Base-by-base conservation (phyloP, 1,139 yeast species). In the Candida buenavistaensis region DNA sequence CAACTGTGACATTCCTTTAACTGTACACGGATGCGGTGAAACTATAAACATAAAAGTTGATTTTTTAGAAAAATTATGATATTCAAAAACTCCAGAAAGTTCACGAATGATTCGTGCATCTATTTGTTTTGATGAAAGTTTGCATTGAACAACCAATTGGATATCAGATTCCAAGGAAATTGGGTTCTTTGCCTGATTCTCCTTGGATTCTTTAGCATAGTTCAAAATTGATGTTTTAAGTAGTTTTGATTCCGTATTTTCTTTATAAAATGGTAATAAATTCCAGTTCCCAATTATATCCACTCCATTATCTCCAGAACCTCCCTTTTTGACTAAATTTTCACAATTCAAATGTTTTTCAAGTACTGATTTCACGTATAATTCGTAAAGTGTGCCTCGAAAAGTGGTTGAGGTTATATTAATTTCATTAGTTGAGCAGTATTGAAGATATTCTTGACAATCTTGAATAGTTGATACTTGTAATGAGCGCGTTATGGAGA, bases 271-370 rank as follows among this genome's bases (percentile, higher is more conserved):
- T 14, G 50, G 52, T 2, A 46, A 33, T 17, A 80, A 51, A 38
- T 77, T 65, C 88, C 88, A 81, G 30, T 62, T 61, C 0, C 86
- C 87, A 10, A 70, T 59, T 1, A 85, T 62, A 54, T 86, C 95
- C 5, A 84, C 68, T 0, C 95, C 95, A 33, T 76, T 73, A 51
- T 86, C 95, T 41, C 75, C 75, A 0, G 86, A 66, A 0, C 94
- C 92, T 2, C 95, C 95, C 4, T 56, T 53, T 17, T 68, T 52
- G 4, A 52, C 34, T 28, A 69, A 33, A 37, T 72, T 66, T 37
- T 66, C 68, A 43, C 80, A 68, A 14, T 62, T 48, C 19, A 80
- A 56, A 31, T 63, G 53, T 2, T 57, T 38, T 35, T 64, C 57
- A 2, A 82, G 57, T 44, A 73, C 68, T 32, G 73, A 62, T 51